Percentiles rank a stretch among this genome's conserved stretches.
Conservation (phyloP, 2,329 filamentous ascomycete species). For the Spiromastix sp. region DNA sequence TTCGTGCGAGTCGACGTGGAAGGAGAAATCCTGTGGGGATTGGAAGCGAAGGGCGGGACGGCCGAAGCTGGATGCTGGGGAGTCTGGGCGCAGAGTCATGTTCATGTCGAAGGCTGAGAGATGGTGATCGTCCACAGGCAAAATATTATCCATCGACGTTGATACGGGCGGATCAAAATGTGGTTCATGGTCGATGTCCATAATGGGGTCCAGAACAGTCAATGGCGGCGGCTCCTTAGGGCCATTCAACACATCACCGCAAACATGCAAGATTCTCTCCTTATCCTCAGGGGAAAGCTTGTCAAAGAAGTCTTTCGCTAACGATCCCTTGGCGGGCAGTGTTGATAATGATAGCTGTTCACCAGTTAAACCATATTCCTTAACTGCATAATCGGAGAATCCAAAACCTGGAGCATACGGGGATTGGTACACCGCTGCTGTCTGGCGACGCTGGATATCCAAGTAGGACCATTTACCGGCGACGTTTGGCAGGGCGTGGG, state of each 20-base stretch:
- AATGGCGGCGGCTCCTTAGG: constrained; percentile 12
- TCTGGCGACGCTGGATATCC: constrained; percentile 27
- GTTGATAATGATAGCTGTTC: constrained; percentile 22
- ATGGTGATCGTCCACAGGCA: constrained; percentile 14
- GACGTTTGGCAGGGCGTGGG: constrained; percentile 16
- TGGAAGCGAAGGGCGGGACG: constrained; percentile 32
- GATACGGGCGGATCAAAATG: constrained; percentile 20
- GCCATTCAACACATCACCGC: constrained; percentile 27
- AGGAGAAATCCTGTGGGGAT: constrained; percentile 31
- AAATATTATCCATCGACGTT: constrained; percentile 13
- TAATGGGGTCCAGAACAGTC: constrained; percentile 19
- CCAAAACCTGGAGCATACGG: constrained; percentile 35
- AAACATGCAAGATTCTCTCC: constrained; percentile 34
- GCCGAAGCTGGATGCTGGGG: constrained; percentile 33
- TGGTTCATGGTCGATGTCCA: constrained; percentile 7
- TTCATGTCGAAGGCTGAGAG: constrained; percentile 35
- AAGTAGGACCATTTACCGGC: constrained; percentile 30
- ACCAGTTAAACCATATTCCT: constrained; percentile 26
- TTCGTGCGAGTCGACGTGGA: constrained; percentile 23
- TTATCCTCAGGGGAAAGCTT: constrained; percentile 29
- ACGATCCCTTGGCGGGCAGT: constrained; percentile 28
- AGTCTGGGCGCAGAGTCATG: constrained; percentile 34
- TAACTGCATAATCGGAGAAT: constrained; percentile 31
- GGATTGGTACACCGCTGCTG: constrained; percentile 31
- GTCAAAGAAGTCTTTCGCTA: constrained; percentile 33